Evolutionary conservation across 2,329 filamentous ascomycete genomes (phyloP), one percentile per base, ranked within the genome.

Genomic region (Pyrenochaeta sp.): DNA sequence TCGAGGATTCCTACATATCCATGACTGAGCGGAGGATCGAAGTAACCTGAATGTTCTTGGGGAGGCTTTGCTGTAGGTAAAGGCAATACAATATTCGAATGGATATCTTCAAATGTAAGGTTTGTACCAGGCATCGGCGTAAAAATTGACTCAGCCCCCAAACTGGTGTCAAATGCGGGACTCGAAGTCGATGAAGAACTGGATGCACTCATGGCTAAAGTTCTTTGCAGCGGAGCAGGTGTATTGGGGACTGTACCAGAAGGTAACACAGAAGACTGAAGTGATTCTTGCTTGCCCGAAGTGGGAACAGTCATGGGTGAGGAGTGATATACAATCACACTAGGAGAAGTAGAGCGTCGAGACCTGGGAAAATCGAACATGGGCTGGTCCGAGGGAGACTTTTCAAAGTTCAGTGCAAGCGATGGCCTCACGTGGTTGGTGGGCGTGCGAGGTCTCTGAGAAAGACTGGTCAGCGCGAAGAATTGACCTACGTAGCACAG

Each of bases 261-360:
- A 12, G 54, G 58, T 37, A 73, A 56, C 9, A 39, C 32, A 14
- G 45, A 46, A 1, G 45, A 9, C 11, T 32, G 20, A 27, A 53
- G 42, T 15, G 51, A 40, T 27, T 40, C 27, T 45, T 61, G 46
- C 23, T 60, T 55, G 10, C 44, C 39, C 15, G 58, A 45, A 12
- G 39, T 36, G n/a, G 67, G 69, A 30, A 73, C 61, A 30, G 62
- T 46, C n/a, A 73, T 55, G 5, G 71, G 69, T 7, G 69, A 72
- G 18, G 71, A 72, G 41, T 58, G 68, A 20, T 61, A 58, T 2
- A 71, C 59, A 6, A 56, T 31, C n/a, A 55, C 7, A 32, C 56
- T 66, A n/a, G 64, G 66, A 18, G 52, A 48, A 10, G 39, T 33
- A 2, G 65, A 62, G 7, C 37, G 29, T 32, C 44, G 59, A 39